These are phyloP conservation scores for Sarcomyxa edulis DNA, from an alignment of 768 basidiomycete species.

Conservation along the genomic window DNA sequence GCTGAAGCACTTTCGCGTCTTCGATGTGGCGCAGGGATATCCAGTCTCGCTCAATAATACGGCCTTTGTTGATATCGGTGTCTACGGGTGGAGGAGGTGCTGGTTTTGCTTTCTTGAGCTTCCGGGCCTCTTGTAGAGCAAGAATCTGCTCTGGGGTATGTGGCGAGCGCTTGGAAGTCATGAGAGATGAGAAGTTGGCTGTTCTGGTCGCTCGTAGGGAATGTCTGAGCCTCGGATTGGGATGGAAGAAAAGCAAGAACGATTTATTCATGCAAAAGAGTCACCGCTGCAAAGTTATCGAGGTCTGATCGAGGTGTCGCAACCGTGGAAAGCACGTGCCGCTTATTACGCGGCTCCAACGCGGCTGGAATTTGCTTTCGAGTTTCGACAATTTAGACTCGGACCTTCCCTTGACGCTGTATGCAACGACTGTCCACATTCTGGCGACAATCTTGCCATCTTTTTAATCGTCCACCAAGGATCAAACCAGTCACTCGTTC, in stretches of 20 bases:
- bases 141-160: conserved; percentile 42
- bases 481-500: conserved; percentile 9
- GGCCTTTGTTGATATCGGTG: conserved; percentile 15
- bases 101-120: conserved; percentile 34
- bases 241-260: no score
- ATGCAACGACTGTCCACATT: conserved; percentile 31
- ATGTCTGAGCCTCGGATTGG: no score
- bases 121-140: conserved; percentile 48
- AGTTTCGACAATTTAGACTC: no score
- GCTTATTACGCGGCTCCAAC: no score
- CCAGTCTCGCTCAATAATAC: conserved; percentile 35
- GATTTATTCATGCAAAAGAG: no score
- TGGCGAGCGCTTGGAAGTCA: conserved; percentile 17
- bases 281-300: no score
- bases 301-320: no score
- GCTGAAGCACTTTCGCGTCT: conserved; percentile 19
- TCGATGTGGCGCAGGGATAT: conserved; percentile 20
- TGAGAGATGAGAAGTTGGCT: no score
- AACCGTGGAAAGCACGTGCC: no score
- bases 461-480: conserved; percentile 12
- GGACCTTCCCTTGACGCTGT: conserved; percentile 10
- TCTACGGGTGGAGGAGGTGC: conserved; percentile 8
- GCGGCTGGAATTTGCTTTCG: no score
- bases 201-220: no score
- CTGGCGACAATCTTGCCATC: conserved; percentile 13